These are phyloP conservation scores for Fusarium sp. DNA, from an alignment of 2,329 filamentous ascomycete genomes.

Conservation along the genomic window DNA sequence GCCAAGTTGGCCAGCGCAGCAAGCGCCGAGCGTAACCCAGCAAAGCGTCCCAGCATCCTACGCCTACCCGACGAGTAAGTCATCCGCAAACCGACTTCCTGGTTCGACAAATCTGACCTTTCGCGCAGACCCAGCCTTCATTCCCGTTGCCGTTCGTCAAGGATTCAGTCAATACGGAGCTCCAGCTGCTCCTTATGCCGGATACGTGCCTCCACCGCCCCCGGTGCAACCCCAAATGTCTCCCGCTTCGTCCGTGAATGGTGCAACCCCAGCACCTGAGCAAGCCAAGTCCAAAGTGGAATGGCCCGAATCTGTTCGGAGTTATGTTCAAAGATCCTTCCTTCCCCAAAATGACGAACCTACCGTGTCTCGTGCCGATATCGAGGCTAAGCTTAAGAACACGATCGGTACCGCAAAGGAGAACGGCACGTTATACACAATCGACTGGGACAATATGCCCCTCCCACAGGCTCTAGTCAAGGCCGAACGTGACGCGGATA, in stretches of 20 bases:
- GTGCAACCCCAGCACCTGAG: slow-evolving; percentile 45
- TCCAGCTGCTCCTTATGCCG: slow-evolving; percentile 49
- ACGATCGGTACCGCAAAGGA: slow-evolving; percentile 87
- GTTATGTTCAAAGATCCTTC: slow-evolving; percentile 91
- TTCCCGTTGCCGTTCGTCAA: slow-evolving; percentile 69
- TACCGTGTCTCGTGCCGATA: slow-evolving; percentile 71
- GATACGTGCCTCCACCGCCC: slow-evolving; percentile 45
- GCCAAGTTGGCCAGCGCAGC: slow-evolving; percentile 51
- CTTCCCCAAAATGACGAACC: slow-evolving; percentile 73
- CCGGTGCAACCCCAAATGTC: slow-evolving; percentile 41
- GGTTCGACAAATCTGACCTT: slow-evolving; percentile 37
- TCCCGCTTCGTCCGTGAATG: slow-evolving; percentile 39
- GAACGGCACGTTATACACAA: slow-evolving; percentile 71
- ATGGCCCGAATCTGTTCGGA: slow-evolving; percentile 84
- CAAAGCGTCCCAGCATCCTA: slow-evolving; percentile 49
- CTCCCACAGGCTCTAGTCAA: slow-evolving; percentile 86
- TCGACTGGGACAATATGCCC: slow-evolving; percentile 85
- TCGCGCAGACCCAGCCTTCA: slow-evolving; percentile 63
- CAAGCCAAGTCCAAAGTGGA: slow-evolving; percentile 69
- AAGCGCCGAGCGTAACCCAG: slow-evolving; percentile 54
- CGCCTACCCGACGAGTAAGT: slow-evolving; percentile 53
- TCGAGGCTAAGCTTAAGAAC: slow-evolving; percentile 84
- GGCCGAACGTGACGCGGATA: slow-evolving; percentile 68
- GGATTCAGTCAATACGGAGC: slow-evolving; percentile 60
- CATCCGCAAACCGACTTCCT: not conserved